Evolutionary conservation across 2,329 filamentous ascomycete genomes (phyloP), one percentile per base, ranked within the genome.

Genomic region (Saccharata proteae): DNA sequence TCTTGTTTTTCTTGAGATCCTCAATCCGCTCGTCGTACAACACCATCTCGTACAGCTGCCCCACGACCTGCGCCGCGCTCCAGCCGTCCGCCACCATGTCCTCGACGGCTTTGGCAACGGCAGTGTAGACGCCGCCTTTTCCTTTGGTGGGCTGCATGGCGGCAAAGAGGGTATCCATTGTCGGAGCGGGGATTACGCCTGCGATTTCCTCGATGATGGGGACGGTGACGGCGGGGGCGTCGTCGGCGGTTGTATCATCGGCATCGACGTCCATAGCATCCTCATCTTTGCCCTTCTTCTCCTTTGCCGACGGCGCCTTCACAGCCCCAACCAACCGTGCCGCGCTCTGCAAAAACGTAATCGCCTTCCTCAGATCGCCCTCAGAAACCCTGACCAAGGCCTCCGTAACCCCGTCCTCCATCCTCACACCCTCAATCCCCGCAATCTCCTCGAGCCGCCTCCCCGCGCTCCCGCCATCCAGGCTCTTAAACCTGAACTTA

Each of bases 401-500:
- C 43, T 93, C 81, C 12, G 90, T 62, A 1, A 84, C 86, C 0
- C 84, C 86, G 7, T 77, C 67, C 38, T 84, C 83, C 18, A 94
- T 58, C 23, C 55, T 61, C 4, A 99, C 78, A 1, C 74, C 74
- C 55, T 98, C 90, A 26, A 76, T 66, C 32, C 65, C 60, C 1
- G 90, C 85, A 57, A 99, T 98, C 32, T 85, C 74, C 46, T 80
- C 73, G 9, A 99, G 61, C 33, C 92, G 67, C 48, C 69, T 73
- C 45, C 75, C 77, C 6, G 90, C 84, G 49, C 92, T 92, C 6
- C 72, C 74, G 47, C 86, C 80, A 53, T 94, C 88, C 40, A 98
- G 62, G 41, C 81, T 83, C 72, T 98, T 98, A 71, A 98, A 99
- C 18, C 90, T 71, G 54, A 98, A 98, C 59, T 98, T 98, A 58